These are phyloP conservation scores for Coniella vitis DNA, from an alignment of 2,329 filamentous ascomycete genomes.

Conservation along the genomic window DNA sequence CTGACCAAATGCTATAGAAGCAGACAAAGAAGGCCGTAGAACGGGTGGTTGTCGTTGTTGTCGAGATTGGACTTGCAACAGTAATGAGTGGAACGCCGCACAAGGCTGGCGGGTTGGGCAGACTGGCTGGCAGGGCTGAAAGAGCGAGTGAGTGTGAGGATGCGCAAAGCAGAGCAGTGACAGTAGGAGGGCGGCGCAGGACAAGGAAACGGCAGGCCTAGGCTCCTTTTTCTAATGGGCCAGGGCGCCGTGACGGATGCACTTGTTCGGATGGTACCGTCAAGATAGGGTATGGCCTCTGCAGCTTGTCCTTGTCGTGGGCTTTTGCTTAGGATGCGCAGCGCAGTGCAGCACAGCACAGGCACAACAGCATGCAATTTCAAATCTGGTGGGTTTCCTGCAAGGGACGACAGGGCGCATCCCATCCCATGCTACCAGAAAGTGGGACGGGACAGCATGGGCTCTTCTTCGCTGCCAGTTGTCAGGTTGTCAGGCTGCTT, in stretches of 20 bases:
- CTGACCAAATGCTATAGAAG: not conserved
- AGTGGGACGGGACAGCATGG: conserved; percentile 1
- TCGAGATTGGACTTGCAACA: not conserved
- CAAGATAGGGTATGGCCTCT: too few species aligned
- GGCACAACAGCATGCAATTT: conserved; percentile 10
- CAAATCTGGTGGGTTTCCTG: conserved; percentile 10
- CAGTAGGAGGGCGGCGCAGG: not conserved
- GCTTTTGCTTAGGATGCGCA: too few species aligned
- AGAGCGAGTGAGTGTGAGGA: conserved; percentile 3
- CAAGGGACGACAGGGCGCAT: conserved; percentile 8
- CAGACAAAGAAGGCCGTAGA: not conserved
- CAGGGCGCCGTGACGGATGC: too few species aligned
- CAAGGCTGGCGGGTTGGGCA: conserved; percentile 12
- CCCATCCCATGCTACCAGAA: not conserved
- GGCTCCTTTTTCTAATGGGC: conserved; percentile 8
- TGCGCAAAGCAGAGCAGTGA: not conserved
- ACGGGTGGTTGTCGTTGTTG: not conserved
- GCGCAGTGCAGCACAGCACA: not conserved
- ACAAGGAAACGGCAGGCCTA: not conserved
- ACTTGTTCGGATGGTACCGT: too few species aligned
- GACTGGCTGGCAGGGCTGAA: conserved; percentile 13
- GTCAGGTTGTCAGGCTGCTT: too few species aligned
- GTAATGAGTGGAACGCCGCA: conserved; percentile 14
- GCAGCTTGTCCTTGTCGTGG: too few species aligned
- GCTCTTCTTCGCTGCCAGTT: not conserved